Base-by-base conservation (phyloP, 2,329 filamentous ascomycete species). In the Fusarium sp. region DNA sequence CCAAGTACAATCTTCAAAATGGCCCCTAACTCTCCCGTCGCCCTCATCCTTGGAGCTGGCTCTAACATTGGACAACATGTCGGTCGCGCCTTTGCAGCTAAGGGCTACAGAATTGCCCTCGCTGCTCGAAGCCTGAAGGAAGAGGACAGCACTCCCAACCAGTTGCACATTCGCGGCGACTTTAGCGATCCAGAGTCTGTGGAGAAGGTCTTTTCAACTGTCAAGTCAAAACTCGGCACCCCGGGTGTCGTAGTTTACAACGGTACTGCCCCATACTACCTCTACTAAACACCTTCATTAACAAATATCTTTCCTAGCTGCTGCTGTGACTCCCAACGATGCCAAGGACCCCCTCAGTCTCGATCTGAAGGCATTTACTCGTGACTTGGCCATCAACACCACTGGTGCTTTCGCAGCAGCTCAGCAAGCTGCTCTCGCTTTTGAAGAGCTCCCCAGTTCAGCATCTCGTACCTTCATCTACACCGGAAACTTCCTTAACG, bases 401-500 rank as follows among this genome's bases (percentile, higher is more conserved):
- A 73, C 58, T 58, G 72, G 72, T 43, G 67, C 70, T 33, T 84
- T 82, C 66, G 80, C 79, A n/a, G 82, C 83, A 4, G 81, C 82
- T 4, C 79, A 84, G 68, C 77, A 85, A 66, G 81, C 83, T 9
- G 76, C 73, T 10, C 43, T 73, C 1, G 71, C 71, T 43, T 84
- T 83, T 37, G 75, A 69, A 6, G 32, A 76, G 20, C 79, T 86
- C 5, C 80, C 84, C 4, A 70, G 70, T 6, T 70, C 77, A 9
- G 75, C 73, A 3, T 79, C 81, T 7, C 83, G 80, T 69, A 82
- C 83, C 3, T 86, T 86, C 73, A 85, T 86, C 64, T 85, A 81
- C 69, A 86, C 85, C 1, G 85, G 84, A 6, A 86, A 87, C 69
- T 79, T 79, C 8, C 75, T 84, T 12, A 86, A 85, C 69, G 74